Percentiles rank a stretch among this genome's conserved stretches.
Evolutionary conservation across 441 rosid species (phyloP).

Genomic region (Bocquillonia castaneifolia): DNA sequence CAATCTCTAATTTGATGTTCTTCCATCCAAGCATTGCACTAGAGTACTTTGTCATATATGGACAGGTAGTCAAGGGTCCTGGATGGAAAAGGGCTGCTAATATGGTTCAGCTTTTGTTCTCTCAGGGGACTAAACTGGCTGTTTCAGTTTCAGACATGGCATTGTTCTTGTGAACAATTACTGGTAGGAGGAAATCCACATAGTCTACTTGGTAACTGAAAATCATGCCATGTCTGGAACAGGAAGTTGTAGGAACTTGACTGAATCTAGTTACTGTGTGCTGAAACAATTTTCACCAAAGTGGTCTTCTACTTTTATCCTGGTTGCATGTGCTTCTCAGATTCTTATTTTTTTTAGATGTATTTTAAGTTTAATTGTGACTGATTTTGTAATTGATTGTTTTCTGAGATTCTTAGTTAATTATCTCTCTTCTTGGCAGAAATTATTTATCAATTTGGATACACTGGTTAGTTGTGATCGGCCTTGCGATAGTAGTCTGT

Average conservation of each 20-base stretch:
- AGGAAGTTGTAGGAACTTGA: slow-evolving; percentile 1
- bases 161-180: background rate
- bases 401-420: background rate
- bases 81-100: slow-evolving; percentile 6
- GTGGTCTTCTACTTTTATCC: background rate
- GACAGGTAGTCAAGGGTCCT: background rate
- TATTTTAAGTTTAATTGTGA: background rate
- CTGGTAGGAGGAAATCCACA: background rate
- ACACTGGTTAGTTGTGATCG: slow-evolving; percentile 61
- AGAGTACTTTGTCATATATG: background rate
- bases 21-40: background rate
- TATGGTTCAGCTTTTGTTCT: background rate
- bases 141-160: slow-evolving; percentile 12
- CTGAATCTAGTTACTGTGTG: background rate
- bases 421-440: slow-evolving; percentile 41
- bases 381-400: background rate
- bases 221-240: slow-evolving; percentile 2
- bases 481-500: slow-evolving; percentile 61
- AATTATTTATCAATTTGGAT: slow-evolving; percentile 76
- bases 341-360: slow-evolving; percentile 11
- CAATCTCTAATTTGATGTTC: background rate
- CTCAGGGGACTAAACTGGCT: background rate
- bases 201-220: background rate
- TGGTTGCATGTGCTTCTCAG: slow-evolving; percentile 2
- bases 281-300: slow-evolving; percentile 2